Evolutionary conservation across 768 basidiomycete species (phyloP).

Genomic region (Serendipita vermifera): DNA sequence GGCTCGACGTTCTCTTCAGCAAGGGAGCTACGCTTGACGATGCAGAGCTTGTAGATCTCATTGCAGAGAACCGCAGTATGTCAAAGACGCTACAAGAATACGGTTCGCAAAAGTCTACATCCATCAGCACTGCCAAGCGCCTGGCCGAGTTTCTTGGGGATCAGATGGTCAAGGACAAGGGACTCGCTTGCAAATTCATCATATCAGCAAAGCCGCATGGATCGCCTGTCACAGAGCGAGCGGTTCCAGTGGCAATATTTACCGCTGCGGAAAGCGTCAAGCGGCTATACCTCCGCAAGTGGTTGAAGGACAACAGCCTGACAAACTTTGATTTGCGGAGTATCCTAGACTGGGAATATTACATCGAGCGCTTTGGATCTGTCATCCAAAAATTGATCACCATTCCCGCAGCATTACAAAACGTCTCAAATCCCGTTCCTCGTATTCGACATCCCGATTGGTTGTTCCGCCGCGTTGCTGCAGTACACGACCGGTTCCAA

Average conservation of each 20-base stretch:
- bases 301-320: slow-evolving; percentile 89
- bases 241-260: slow-evolving; percentile 94
- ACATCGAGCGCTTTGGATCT: slow-evolving; percentile 92
- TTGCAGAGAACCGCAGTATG: slow-evolving; percentile 98
- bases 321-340: slow-evolving; percentile 80
- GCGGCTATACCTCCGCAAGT: slow-evolving; percentile 79
- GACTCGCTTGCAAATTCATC: slow-evolving; percentile 96
- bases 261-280: slow-evolving; percentile 89
- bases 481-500: slow-evolving; percentile 88
- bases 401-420: slow-evolving; percentile 97
- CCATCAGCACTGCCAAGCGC: slow-evolving; percentile 89
- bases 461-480: slow-evolving; percentile 82
- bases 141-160: slow-evolving; percentile 94
- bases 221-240: slow-evolving; percentile 92
- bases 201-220: slow-evolving; percentile 89
- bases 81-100: slow-evolving; percentile 93
- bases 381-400: slow-evolving; percentile 99
- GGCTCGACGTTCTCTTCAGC: slow-evolving; percentile 90
- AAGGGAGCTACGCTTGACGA: slow-evolving; percentile 74
- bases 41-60: slow-evolving; percentile 91
- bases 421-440: slow-evolving; percentile 90
- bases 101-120: slow-evolving; percentile 92
- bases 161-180: slow-evolving; percentile 99
- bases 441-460: slow-evolving; percentile 95
- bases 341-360: slow-evolving; percentile 97